Base-by-base conservation (phyloP, 2,329 filamentous ascomycete species). In the Verticillium longisporum region DNA sequence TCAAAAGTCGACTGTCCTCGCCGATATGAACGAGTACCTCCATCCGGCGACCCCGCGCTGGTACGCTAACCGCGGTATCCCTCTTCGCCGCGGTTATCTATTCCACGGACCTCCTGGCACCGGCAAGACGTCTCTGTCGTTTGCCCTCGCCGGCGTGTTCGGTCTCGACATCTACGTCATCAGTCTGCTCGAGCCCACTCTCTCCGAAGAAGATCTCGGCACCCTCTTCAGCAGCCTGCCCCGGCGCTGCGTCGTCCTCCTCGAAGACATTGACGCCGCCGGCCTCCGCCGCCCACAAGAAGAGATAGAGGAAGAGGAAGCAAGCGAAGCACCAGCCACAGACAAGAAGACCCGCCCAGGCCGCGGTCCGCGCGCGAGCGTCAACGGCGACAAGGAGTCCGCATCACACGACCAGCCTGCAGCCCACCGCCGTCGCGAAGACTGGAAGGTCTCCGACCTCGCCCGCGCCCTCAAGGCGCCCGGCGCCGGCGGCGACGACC, bases 21-120 rank as follows among this genome's bases (percentile, higher is more conserved):
- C 77, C 32, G 91, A 95, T 67, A 88, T 94, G 68, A 90, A 90
- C 66, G 89, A 92, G 67, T 94, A 91, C 65, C 78, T 95, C 0
- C 85, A 91, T 60, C 89, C 90, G 0, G 77, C 80, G 1, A 90
- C 86, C 0, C 83, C 86, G 1, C 79, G 81, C 10, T 94, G 89
- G 88, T 94, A 94, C 68, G 85, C 88, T 0, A 86, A 86, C 56
- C 80, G 89, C 1, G 90, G 90, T 0, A 91, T 94, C 34, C 90
- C 90, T 0, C 86, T 93, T 59, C 81, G 91, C 0, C 77, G 91
- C 34, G 91, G 91, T 0, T 94, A 93, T 67, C 80, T 94, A 0
- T 91, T 94, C 65, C 82, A 91, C 66, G 90, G 91, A 0, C 88
- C 88, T 0, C 89, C 89, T 0, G 89, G 89, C 0, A 91, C 88